Evolutionary conservation across 805 yeast species (phyloP), one percentile per base, ranked within the genome.

Genomic region (Barnettozyma vustinii): DNA sequence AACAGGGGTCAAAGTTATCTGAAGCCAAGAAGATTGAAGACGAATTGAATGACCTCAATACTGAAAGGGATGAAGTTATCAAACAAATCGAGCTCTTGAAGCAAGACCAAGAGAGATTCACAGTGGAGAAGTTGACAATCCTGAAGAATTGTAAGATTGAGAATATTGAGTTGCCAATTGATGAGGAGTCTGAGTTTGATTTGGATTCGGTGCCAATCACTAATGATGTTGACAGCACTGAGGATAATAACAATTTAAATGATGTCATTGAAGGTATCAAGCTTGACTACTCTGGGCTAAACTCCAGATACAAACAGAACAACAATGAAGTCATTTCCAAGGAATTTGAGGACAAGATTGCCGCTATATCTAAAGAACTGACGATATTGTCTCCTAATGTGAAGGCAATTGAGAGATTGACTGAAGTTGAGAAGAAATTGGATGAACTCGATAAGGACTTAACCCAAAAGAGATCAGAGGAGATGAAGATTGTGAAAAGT

Each of bases 111-210:
- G 81, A 82, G 37, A 76, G 76, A 50, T 58, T 72, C 5, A 79
- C 76, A 51, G 60, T 79, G 30, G 87, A 81, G 44, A 76, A 83
- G 58, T 67, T 79, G 9, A 76, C 78, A 53, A 69, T 79, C 18
- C 70, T 90, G 51, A 81, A 83, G 53, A 80, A 79, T 53, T 87
- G 96, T 66, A 87, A 86, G 57, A 75, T 91, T 50, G 87, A 87
- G 47, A 83, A 78, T 48, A 72, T 85, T 20, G 69, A 72, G 13
- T 59, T 89, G 15, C 95, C 96, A 1, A 63, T 87, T 26, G 35
- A 44, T n/a, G 20, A 44, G 26, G 42, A 30, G 16, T 44, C 47
- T 12, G 45, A 40, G 19, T 48, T 35, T 30, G 40, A 44, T 23
- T 19, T 48, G 18, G 45, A 44, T 5, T 33, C 51, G 5, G 30